Evolutionary conservation across 192 early-diverging fungal species (phyloP).

Genomic region (Chytriomyces hyalinus): DNA sequence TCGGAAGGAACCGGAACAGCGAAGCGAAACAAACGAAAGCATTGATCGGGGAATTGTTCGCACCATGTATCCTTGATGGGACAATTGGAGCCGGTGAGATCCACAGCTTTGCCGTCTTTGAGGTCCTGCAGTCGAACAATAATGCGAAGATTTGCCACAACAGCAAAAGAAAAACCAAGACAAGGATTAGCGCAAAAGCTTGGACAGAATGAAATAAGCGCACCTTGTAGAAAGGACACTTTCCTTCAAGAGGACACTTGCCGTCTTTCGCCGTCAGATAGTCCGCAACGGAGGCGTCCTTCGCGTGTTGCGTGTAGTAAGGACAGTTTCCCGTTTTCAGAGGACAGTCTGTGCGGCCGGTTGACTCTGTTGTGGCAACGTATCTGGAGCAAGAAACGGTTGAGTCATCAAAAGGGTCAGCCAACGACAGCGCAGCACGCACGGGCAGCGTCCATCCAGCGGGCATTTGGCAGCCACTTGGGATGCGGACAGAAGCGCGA

Average conservation of each 20-base stretch:
- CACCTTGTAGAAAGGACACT: slow-evolving; percentile 26
- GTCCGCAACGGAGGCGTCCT: slow-evolving; percentile 10
- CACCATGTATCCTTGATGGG: slow-evolving; percentile 24
- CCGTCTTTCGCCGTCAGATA: slow-evolving; percentile 15
- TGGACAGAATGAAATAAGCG: background rate
- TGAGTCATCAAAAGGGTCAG: background rate
- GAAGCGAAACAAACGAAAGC: background rate
- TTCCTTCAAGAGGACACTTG: slow-evolving; percentile 28
- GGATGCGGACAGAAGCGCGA: background rate
- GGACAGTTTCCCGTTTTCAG: slow-evolving; percentile 27
- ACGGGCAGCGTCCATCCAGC: slow-evolving; percentile 10
- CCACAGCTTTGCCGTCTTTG: slow-evolving; percentile 17
- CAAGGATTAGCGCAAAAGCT: too few relatives aligned
- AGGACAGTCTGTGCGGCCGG: slow-evolving; percentile 10
- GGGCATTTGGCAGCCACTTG: background rate
- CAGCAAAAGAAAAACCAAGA: background rate
- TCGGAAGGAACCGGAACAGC: too few relatives aligned
- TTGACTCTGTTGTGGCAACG: background rate
- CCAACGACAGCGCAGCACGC: background rate
- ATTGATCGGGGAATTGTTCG: background rate
- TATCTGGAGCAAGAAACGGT: background rate
- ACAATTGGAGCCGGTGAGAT: slow-evolving; percentile 1
- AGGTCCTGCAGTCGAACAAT: slow-evolving; percentile 1
- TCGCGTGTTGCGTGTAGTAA: slow-evolving; percentile 14
- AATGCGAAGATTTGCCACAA: background rate